Evolutionary conservation across 805 yeast genomes (phyloP).

Genomic region (Ogataea ramenticola): DNA sequence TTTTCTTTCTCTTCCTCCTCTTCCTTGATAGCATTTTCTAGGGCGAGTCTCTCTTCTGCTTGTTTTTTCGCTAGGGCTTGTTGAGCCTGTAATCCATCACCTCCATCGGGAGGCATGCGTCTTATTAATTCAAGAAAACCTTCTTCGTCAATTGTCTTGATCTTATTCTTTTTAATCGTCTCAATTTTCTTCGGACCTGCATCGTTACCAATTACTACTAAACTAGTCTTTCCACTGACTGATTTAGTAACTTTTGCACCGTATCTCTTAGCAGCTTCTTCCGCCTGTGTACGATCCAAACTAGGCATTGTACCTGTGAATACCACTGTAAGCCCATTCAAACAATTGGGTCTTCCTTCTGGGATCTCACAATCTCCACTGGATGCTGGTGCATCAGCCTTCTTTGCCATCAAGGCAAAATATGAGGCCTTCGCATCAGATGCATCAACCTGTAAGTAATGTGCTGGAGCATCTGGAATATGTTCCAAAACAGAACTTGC

Average conservation of each 20-base stretch:
- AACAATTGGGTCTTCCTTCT: conserved; percentile 77
- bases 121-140: conserved; percentile 72
- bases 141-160: conserved; percentile 80
- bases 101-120: conserved; percentile 90
- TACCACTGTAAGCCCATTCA: conserved; percentile 83
- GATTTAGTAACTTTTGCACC: conserved; percentile 90
- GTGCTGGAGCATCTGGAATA: conserved; percentile 69
- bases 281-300: conserved; percentile 69
- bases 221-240: conserved; percentile 75
- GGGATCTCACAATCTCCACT: conserved; percentile 50
- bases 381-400: conserved; percentile 25
- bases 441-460: conserved; percentile 26
- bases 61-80: conserved; percentile 63
- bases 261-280: conserved; percentile 68
- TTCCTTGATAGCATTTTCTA: conserved; percentile 44
- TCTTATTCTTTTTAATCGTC: conserved; percentile 62
- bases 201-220: conserved; percentile 89
- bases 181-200: conserved; percentile 95
- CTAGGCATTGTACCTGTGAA: conserved; percentile 87
- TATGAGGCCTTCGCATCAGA: conserved; percentile 45
- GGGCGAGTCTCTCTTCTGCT: conserved; percentile 54
- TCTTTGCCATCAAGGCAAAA: conserved; percentile 48
- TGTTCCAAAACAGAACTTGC: conserved; percentile 52
- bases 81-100: conserved; percentile 71
- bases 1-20: conserved; percentile 31